Percentiles rank a stretch among this genome's conserved stretches.
phyloP scores from a whole-genome alignment of 2,329 filamentous ascomycete genomes.

The Ascomycota sp. region DNA sequence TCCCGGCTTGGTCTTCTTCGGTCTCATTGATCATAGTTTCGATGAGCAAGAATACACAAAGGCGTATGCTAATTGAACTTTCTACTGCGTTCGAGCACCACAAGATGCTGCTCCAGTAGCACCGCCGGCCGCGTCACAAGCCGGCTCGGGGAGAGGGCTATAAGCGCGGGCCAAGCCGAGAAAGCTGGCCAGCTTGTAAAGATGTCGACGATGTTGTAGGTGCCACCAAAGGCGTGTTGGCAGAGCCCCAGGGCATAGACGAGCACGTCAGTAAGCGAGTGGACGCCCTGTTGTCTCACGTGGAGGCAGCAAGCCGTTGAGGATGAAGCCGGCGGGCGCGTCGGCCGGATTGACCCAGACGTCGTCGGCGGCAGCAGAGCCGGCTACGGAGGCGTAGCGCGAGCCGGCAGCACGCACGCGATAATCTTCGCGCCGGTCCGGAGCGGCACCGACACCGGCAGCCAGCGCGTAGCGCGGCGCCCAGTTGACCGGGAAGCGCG shows the following conservation, averaged over 20 bases:
- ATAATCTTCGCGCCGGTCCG: slow-evolving; percentile 62
- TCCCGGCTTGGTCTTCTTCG: too few relatives aligned
- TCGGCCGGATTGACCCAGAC: slow-evolving; percentile 52
- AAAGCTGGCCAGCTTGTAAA: slow-evolving; percentile 57
- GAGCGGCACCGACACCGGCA: slow-evolving; percentile 47
- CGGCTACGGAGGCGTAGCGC: slow-evolving; percentile 38
- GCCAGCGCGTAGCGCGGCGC: slow-evolving; percentile 68
- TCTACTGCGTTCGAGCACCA: too few relatives aligned
- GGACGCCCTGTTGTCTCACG: slow-evolving; percentile 46
- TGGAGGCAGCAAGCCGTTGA: slow-evolving; percentile 56
- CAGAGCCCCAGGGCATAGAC: slow-evolving; percentile 65
- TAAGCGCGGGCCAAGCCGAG: slow-evolving; percentile 28
- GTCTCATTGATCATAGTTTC: too few relatives aligned
- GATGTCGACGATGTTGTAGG: slow-evolving; percentile 50
- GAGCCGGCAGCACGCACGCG: slow-evolving; percentile 46
- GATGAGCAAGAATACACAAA: too few relatives aligned
- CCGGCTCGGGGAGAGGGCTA: too few relatives aligned
- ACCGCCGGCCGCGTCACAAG: too few relatives aligned
- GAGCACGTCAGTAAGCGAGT: slow-evolving; percentile 59
- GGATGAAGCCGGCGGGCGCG: slow-evolving; percentile 41
- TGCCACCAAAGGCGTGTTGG: slow-evolving; percentile 53
- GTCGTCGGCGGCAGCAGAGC: slow-evolving; percentile 29
- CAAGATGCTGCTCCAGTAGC: too few relatives aligned
- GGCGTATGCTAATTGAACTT: too few relatives aligned
- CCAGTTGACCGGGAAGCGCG: slow-evolving; percentile 69